phyloP scores from a whole-genome alignment of 495 filamentous ascomycete genomes.

The Penicillium parvum region DNA sequence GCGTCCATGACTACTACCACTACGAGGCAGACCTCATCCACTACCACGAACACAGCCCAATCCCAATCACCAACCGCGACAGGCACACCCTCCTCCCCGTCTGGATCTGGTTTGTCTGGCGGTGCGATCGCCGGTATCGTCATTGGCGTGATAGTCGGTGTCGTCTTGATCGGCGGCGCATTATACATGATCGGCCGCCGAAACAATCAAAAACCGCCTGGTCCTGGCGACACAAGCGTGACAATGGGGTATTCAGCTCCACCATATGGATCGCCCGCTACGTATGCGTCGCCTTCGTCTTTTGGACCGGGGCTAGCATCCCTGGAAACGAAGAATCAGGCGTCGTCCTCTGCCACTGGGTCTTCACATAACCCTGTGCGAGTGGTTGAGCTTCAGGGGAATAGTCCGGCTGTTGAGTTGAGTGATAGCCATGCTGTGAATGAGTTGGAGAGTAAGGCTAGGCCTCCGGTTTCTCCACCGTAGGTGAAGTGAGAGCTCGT shows the following conservation, averaged over 20 bases:
- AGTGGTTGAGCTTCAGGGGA: conserved; percentile 5
- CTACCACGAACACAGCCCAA: not conserved
- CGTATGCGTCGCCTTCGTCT: not conserved
- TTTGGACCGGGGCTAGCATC: not conserved
- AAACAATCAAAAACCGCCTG: not conserved
- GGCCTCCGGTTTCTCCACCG: not conserved
- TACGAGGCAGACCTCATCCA: not conserved
- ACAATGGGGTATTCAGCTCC: conserved; percentile 2
- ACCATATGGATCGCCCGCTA: not conserved
- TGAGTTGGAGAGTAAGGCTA: conserved; percentile 2
- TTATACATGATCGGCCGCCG: conserved; percentile 2
- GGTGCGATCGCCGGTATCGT: conserved; percentile 7
- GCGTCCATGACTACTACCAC: not conserved
- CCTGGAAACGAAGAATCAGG: not conserved
- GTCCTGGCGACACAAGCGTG: not conserved
- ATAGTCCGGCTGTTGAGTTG: conserved; percentile 2
- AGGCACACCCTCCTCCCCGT: not conserved
- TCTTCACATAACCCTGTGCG: not conserved
- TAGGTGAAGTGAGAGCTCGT: too few relatives aligned
- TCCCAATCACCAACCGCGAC: not conserved
- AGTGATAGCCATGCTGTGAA: not conserved
- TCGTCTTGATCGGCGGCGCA: not conserved
- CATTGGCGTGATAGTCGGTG: conserved; percentile 4
- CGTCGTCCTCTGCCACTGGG: not conserved
- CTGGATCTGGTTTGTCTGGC: conserved; percentile 1